A percentile compares a stretch with the other conserved stretches of the same genome.
Evolutionary conservation across 371 early-diverging fungal genomes (phyloP).

Genomic region (Mucor racemosus): DNA sequence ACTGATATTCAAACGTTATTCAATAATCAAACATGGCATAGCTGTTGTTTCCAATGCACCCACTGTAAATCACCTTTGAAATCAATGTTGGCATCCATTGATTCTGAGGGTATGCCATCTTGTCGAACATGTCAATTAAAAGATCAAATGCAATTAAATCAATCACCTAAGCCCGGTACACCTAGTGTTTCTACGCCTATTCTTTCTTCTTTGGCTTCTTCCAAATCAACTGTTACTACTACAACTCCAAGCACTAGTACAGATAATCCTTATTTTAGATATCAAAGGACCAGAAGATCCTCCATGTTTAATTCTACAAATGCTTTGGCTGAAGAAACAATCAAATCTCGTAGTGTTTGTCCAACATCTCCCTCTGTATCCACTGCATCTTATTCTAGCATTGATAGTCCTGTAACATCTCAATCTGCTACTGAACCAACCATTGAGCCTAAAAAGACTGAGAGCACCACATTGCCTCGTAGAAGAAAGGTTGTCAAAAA

Average conservation of each 20-base stretch:
- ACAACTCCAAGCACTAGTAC: neutral
- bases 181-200: constrained; percentile 26
- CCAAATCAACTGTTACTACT: constrained; percentile 9
- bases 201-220: constrained; percentile 11
- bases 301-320: constrained; percentile 14
- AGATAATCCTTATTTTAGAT: constrained; percentile 15
- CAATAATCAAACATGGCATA: constrained; percentile 19
- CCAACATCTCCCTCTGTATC: neutral
- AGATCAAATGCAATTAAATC: neutral
- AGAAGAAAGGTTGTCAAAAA: constrained; percentile 21
- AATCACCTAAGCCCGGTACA: constrained; percentile 14
- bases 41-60: constrained; percentile 24
- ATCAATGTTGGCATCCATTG: constrained; percentile 12
- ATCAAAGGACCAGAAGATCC: constrained; percentile 13
- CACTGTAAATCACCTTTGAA: constrained; percentile 18
- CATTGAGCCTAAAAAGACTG: neutral
- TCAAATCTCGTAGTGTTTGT: neutral
- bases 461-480: constrained; percentile 13
- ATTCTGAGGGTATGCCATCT: constrained; percentile 13
- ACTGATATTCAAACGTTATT: constrained; percentile 13
- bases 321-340: neutral
- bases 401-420: neutral
- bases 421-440: neutral
- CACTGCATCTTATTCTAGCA: neutral
- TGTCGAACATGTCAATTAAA: constrained; percentile 23